Evolutionary conservation across 176 grass and related monocot species (phyloP).

Genomic region (Musa troglodytarum): DNA sequence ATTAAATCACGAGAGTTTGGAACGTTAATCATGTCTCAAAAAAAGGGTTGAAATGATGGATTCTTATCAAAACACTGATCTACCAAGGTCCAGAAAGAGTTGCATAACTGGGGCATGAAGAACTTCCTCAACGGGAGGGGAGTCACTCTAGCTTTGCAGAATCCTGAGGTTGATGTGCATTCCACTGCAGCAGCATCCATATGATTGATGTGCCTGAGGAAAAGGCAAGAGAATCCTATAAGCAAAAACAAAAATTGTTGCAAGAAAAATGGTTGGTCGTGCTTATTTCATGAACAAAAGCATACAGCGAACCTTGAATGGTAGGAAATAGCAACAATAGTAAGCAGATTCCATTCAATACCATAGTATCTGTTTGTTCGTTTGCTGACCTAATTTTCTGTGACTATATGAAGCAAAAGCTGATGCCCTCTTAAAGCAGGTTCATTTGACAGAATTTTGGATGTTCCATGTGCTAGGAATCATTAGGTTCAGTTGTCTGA

Average conservation of each 20-base stretch:
- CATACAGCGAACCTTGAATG: neutral
- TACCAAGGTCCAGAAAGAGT: too few relatives aligned
- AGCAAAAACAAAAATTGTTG: neutral
- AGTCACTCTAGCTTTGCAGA: slow-evolving; percentile 1
- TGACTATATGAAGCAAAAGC: neutral
- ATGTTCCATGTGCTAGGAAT: too few relatives aligned
- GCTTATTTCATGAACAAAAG: neutral
- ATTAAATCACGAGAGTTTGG: too few relatives aligned
- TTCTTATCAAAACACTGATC: too few relatives aligned
- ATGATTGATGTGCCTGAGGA: slow-evolving; percentile 19
- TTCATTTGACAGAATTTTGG: too few relatives aligned
- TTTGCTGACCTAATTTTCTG: neutral
- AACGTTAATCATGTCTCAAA: too few relatives aligned
- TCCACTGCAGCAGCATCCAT: slow-evolving; percentile 23
- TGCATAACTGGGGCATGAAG: too few relatives aligned
- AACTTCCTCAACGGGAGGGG: neutral
- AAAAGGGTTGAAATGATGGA: too few relatives aligned
- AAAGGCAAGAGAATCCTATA: neutral
- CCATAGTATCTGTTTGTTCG: too few relatives aligned
- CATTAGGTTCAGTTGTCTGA: too few relatives aligned
- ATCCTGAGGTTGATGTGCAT: slow-evolving; percentile 13
- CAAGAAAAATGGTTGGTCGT: neutral
- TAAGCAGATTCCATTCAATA: neutral
- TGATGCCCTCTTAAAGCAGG: neutral
- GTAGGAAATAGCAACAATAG: neutral